Conservation (phyloP, 2,329 filamentous ascomycete genomes). For the Arthrobotrys entomopaga region DNA sequence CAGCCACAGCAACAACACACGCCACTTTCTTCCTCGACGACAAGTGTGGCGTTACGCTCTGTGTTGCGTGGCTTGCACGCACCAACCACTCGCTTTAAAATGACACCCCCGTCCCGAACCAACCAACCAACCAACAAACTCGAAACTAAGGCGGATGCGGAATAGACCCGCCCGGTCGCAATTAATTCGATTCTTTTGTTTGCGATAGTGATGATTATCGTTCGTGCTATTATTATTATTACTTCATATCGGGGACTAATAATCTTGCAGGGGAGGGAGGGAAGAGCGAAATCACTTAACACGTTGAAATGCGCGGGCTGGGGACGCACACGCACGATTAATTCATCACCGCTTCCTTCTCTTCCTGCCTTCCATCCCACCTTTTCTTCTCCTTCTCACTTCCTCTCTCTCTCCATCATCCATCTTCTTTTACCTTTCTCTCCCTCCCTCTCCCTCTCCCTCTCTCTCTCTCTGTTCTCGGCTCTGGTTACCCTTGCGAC, state of each 20-base stretch:
- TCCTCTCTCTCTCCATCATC: background rate
- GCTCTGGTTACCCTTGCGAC: background rate
- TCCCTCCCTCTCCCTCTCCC: background rate
- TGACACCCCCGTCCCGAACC: too few species aligned
- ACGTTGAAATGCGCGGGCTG: conserved; percentile 50
- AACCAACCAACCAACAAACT: too few species aligned
- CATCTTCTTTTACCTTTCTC: too few species aligned
- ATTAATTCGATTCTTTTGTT: background rate
- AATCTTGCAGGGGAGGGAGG: background rate
- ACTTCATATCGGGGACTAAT: background rate
- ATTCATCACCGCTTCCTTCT: conserved; percentile 10
- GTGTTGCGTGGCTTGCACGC: conserved; percentile 7
- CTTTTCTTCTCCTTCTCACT: conserved; percentile 6
- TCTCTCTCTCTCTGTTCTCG: background rate
- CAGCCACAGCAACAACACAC: conserved; percentile 7
- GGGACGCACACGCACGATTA: conserved; percentile 12
- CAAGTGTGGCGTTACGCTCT: conserved; percentile 5
- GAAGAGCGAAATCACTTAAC: background rate
- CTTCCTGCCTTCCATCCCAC: conserved; percentile 8
- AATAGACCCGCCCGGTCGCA: background rate
- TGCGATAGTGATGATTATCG: too few species aligned
- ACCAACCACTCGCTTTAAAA: conserved; percentile 24
- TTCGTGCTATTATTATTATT: too few species aligned
- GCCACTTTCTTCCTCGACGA: background rate
- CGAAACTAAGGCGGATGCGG: background rate